These are phyloP conservation scores for Boeremia lycopersici DNA, from an alignment of 2,329 filamentous ascomycete genomes.

Conservation along the genomic window DNA sequence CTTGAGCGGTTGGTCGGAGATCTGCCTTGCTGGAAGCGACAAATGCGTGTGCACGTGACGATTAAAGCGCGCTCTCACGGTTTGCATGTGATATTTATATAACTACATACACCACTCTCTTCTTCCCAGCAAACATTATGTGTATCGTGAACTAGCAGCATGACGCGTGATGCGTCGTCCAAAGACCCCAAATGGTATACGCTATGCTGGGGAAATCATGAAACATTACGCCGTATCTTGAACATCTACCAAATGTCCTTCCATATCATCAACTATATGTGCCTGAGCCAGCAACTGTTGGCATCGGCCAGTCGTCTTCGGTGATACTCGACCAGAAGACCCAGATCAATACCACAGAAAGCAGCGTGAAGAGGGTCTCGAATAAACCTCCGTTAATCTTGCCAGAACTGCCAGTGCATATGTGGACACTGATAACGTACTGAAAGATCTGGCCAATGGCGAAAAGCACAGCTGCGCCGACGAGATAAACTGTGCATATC, in stretches of 20 bases:
- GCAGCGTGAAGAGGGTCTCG: slow-evolving; percentile 87
- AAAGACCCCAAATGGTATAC: slow-evolving; percentile 46
- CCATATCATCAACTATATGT: slow-evolving; percentile 44
- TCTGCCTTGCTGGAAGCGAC: neutral
- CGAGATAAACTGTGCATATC: slow-evolving; percentile 69
- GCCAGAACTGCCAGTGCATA: slow-evolving; percentile 81
- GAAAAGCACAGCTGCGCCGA: slow-evolving; percentile 77
- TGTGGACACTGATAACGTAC: slow-evolving; percentile 88
- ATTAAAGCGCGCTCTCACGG: slow-evolving; percentile 26
- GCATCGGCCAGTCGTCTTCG: slow-evolving; percentile 92
- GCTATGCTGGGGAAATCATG: slow-evolving; percentile 48
- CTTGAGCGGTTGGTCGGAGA: slow-evolving; percentile 10
- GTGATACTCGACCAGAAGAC: slow-evolving; percentile 99
- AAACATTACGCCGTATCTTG: slow-evolving; percentile 42
- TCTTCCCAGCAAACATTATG: slow-evolving; percentile 40
- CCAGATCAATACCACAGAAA: slow-evolving; percentile 85
- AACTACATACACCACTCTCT: slow-evolving; percentile 4
- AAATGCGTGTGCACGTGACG: slow-evolving; percentile 27
- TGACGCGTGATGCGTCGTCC: slow-evolving; percentile 36
- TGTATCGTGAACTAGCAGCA: slow-evolving; percentile 40
- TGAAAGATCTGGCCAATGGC: slow-evolving; percentile 94
- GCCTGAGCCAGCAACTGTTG: slow-evolving; percentile 48
- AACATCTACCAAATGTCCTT: slow-evolving; percentile 24
- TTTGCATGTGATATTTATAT: slow-evolving; percentile 22
- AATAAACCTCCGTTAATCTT: slow-evolving; percentile 94